Base-by-base conservation (phyloP, 1,284 basidiomycete genomes). In the Sporisorium scitamineum region DNA sequence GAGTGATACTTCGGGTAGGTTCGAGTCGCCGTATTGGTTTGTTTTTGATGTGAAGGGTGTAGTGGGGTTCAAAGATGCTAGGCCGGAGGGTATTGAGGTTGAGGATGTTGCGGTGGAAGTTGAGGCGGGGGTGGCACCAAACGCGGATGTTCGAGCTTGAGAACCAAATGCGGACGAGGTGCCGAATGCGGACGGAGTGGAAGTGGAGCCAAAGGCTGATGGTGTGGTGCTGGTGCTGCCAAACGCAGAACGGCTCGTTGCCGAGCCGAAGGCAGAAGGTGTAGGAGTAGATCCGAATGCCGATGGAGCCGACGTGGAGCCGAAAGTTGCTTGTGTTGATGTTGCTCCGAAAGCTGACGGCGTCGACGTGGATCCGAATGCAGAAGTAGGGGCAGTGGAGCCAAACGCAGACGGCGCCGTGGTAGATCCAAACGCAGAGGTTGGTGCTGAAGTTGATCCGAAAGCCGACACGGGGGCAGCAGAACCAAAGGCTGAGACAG, bases 1-100 rank as follows among this genome's bases (percentile, higher is more conserved):
- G 27, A 78, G 65, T 4, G 72, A 62, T 3, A 72, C 70, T 58
- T 71, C 68, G 31, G 71, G 71, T 51, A 50, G 70, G 54, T 78
- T 78, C 13, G 69, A 67, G 14, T 76, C 74, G 27, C 65, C 57
- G 26, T 61, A 64, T 18, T 45, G 41, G 14, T 61, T 62, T 5
- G 37, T 56, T 20, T 58, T 61, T 11, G 62, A 55, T 14, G 70
- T 56, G 39, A 70, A 68, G 0, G 70, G 70, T 10, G 39, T 34
- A 5, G 47, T 44, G 0, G 72, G 63, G 44, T 75, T 75, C 7
- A 67, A 44, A 7, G 54, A 22, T 2, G 66, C 66, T 0, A 69
- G 45, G 13, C 14, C 42, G 8, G 71, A 74, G 0, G 62, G 62
- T 8, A 52, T 60, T 2, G 55, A 42, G 4, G 56, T 10, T 5